Evolutionary conservation across 2,329 filamentous ascomycete genomes (phyloP).

Genomic region (Polychaeton citri): DNA sequence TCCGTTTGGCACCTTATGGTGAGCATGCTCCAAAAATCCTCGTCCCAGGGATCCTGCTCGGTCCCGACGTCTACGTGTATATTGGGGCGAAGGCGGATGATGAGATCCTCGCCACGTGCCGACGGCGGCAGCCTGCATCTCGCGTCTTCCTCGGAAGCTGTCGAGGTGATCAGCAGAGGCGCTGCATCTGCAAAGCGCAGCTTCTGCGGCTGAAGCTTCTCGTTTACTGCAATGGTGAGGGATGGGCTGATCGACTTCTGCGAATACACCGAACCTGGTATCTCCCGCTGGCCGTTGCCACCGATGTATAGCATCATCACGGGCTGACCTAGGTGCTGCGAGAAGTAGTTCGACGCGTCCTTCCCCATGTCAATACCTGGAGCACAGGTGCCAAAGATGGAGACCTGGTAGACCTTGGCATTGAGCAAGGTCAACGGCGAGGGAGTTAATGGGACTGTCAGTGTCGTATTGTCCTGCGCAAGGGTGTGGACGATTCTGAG

Average conservation of each 20-base stretch:
- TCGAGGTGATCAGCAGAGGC: conserved; percentile 19
- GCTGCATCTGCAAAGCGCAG: conserved; percentile 21
- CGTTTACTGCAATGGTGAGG: conserved; percentile 19
- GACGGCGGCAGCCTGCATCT: conserved; percentile 15
- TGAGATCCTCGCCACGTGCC: conserved; percentile 17
- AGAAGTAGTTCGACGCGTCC: conserved; percentile 18
- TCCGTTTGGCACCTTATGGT: conserved; percentile 17
- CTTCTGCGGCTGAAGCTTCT: conserved; percentile 20
- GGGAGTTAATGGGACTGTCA: conserved; percentile 17
- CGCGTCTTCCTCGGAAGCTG: conserved; percentile 21
- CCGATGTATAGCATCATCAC: conserved; percentile 20
- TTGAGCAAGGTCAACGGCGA: conserved; percentile 18
- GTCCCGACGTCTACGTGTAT: conserved; percentile 19
- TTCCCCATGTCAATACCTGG: conserved; percentile 21
- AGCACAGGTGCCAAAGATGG: conserved; percentile 21
- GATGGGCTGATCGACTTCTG: conserved; percentile 16
- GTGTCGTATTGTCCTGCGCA: conserved; percentile 13
- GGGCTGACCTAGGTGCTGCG: conserved; percentile 12
- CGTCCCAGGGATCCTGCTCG: conserved; percentile 17
- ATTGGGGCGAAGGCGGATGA: conserved; percentile 20
- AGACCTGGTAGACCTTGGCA: conserved; percentile 15
- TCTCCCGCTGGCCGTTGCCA: conserved; percentile 20
- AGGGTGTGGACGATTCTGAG: conserved; percentile 20
- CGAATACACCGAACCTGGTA: conserved; percentile 19
- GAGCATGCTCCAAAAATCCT: conserved; percentile 20